Evolutionary conservation across 192 early-diverging fungal genomes (phyloP).

Genomic region (Mycoemilia scoparia): DNA sequence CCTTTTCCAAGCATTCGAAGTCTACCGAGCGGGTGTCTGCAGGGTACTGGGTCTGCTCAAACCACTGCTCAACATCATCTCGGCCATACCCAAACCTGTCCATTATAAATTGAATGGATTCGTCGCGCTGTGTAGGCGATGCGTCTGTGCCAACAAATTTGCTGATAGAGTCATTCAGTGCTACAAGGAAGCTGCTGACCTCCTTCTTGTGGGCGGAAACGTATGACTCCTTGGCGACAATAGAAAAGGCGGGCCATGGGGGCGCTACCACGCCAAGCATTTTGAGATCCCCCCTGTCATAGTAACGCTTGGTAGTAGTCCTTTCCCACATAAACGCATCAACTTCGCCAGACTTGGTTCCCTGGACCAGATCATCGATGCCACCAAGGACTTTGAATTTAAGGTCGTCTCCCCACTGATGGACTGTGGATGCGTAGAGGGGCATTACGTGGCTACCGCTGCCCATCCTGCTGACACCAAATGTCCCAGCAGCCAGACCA

Average conservation of each 20-base stretch:
- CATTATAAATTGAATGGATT: constrained; percentile 8
- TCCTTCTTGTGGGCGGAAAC: constrained; percentile 2
- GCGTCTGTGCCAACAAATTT: constrained; percentile 16
- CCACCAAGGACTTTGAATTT: constrained; percentile 55
- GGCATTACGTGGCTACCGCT: constrained; percentile 68
- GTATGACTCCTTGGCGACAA: constrained; percentile 30
- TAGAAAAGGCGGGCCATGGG: constrained; percentile 80
- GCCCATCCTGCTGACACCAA: constrained; percentile 50
- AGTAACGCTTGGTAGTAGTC: constrained; percentile 78
- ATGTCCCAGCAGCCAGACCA: constrained; percentile 17
- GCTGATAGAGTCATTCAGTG: neutral
- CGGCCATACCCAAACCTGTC: constrained; percentile 9
- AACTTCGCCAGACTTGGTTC: constrained; percentile 34
- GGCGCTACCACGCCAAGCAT: constrained; percentile 60
- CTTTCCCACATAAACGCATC: constrained; percentile 87
- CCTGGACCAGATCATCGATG: constrained; percentile 47
- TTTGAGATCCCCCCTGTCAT: constrained; percentile 44
- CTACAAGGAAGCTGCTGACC: constrained; percentile 1
- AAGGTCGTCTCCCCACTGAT: constrained; percentile 34
- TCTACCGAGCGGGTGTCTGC: no score
- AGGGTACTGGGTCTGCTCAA: no score
- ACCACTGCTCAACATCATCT: constrained; percentile 11
- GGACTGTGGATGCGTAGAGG: constrained; percentile 38
- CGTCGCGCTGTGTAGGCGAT: no score
- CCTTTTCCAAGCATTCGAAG: no score